Evolutionary conservation across 441 rosid species (phyloP).

Genomic region (Arabidopsis hybrid): DNA sequence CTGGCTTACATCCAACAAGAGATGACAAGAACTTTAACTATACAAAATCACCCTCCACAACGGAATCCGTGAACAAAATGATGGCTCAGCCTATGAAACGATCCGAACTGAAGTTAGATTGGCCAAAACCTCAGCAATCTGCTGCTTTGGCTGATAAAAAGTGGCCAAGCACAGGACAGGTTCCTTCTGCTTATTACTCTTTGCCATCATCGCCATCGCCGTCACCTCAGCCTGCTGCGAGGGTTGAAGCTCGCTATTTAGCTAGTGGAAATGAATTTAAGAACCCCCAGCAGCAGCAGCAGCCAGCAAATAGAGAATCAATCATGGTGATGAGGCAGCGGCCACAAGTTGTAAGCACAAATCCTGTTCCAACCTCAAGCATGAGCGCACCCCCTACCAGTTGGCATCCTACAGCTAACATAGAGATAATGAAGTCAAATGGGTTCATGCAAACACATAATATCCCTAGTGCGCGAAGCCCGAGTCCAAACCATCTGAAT

Average conservation of each 20-base stretch:
- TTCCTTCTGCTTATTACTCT: slow-evolving; percentile 58
- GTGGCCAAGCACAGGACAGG: slow-evolving; percentile 61
- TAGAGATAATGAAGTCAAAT: slow-evolving; percentile 65
- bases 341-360: slow-evolving; percentile 63
- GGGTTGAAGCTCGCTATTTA: slow-evolving; percentile 58
- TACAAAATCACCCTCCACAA: slow-evolving; percentile 51
- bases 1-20: slow-evolving; percentile 57
- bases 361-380: slow-evolving; percentile 57
- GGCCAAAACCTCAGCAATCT: slow-evolving; percentile 70
- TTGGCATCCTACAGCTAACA: slow-evolving; percentile 57
- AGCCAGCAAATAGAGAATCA: slow-evolving; percentile 65
- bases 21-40: slow-evolving; percentile 76
- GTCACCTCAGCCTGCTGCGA: slow-evolving; percentile 57
- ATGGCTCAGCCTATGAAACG: slow-evolving; percentile 61
- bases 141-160: slow-evolving; percentile 60
- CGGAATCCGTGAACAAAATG: slow-evolving; percentile 52
- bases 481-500: slow-evolving; percentile 50
- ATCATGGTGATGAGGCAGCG: slow-evolving; percentile 76
- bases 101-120: slow-evolving; percentile 65
- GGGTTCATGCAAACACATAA: slow-evolving; percentile 57
- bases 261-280: slow-evolving; percentile 63
- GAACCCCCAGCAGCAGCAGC: slow-evolving; percentile 56
- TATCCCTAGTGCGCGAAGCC: slow-evolving; percentile 59
- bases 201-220: slow-evolving; percentile 65
- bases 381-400: slow-evolving; percentile 57